Evolutionary conservation across 768 basidiomycete species (phyloP).

Genomic region (Rhodotorula toruloides): DNA sequence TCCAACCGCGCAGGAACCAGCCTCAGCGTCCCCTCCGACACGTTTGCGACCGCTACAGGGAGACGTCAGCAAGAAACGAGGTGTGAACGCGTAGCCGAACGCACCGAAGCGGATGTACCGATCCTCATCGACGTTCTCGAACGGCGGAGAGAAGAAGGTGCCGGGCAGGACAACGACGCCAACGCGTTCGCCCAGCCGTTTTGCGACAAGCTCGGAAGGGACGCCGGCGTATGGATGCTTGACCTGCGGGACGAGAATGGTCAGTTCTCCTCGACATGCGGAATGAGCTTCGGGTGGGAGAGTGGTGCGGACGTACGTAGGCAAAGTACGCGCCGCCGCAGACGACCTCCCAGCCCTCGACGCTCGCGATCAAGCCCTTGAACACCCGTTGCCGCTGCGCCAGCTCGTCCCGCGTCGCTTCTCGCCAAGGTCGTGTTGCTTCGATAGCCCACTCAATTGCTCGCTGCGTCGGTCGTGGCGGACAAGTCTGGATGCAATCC

Average conservation of each 20-base stretch:
- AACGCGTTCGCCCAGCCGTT: slow-evolving; percentile 57
- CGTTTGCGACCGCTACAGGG: slow-evolving; percentile 35
- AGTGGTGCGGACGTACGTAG: slow-evolving; percentile 54
- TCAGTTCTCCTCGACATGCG: not conserved
- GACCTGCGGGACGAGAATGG: not conserved
- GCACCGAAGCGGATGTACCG: slow-evolving; percentile 34
- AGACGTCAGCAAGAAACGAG: not conserved
- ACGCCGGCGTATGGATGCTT: slow-evolving; percentile 56
- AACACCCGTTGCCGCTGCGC: slow-evolving; percentile 59
- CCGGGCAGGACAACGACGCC: slow-evolving; percentile 66
- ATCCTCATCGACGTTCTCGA: slow-evolving; percentile 19
- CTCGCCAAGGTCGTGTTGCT: slow-evolving; percentile 55
- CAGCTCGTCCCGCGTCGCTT: slow-evolving; percentile 53
- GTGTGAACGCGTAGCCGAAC: not conserved
- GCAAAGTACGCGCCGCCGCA: slow-evolving; percentile 71
- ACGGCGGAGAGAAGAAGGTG: slow-evolving; percentile 28
- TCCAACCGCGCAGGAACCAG: slow-evolving; percentile 13
- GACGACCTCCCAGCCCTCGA: slow-evolving; percentile 58
- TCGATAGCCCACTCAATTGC: slow-evolving; percentile 59
- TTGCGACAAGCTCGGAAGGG: slow-evolving; percentile 56
- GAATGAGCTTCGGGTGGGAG: not conserved
- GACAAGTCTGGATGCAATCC: slow-evolving; percentile 70
- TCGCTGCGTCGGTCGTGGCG: slow-evolving; percentile 66
- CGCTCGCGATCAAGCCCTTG: slow-evolving; percentile 50
- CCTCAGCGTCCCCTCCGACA: not conserved